phyloP scores from a whole-genome alignment of 2,329 filamentous ascomycete species.

The Scedosporium boydii region DNA sequence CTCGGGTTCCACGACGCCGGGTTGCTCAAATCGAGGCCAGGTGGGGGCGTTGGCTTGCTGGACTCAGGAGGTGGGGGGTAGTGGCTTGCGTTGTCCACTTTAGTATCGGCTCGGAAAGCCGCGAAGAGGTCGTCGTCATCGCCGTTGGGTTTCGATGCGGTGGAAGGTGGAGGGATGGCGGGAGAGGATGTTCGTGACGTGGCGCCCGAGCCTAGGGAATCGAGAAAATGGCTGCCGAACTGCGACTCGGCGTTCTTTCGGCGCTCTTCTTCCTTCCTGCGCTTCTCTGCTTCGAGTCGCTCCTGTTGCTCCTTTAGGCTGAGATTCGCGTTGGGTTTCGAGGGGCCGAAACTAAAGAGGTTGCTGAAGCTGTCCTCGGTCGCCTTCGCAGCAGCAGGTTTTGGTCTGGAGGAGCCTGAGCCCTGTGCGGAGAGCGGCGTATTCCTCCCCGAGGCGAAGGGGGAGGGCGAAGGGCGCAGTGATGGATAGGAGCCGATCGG shows the following conservation, averaged over 20 bases:
- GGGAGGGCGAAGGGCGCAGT: slow-evolving; percentile 46
- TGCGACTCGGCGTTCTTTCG: slow-evolving; percentile 63
- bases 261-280: slow-evolving; percentile 64
- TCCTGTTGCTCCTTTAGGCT: slow-evolving; percentile 70
- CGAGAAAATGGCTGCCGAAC: slow-evolving; percentile 73
- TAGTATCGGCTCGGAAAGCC: slow-evolving; percentile 56
- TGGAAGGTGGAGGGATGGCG: slow-evolving; percentile 18
- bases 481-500: slow-evolving; percentile 37
- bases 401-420: slow-evolving; percentile 33
- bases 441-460: slow-evolving; percentile 43
- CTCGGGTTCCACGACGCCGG: slow-evolving; percentile 43
- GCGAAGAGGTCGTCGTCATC: slow-evolving; percentile 58
- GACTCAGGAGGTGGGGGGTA: slow-evolving; percentile 40
- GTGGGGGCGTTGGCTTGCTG: slow-evolving; percentile 24
- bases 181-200: slow-evolving; percentile 38
- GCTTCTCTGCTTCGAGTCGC: slow-evolving; percentile 54
- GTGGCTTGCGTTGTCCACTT: slow-evolving; percentile 57
- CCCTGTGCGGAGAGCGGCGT: slow-evolving; percentile 45
- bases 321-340: slow-evolving; percentile 59
- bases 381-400: slow-evolving; percentile 37
- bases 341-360: slow-evolving; percentile 51
- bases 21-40: slow-evolving; percentile 40
- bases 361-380: slow-evolving; percentile 69
- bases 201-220: slow-evolving; percentile 52
- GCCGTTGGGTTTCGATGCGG: slow-evolving; percentile 21